phyloP scores from a whole-genome alignment of 805 yeast genomes.

The Candida sphagnicola region DNA sequence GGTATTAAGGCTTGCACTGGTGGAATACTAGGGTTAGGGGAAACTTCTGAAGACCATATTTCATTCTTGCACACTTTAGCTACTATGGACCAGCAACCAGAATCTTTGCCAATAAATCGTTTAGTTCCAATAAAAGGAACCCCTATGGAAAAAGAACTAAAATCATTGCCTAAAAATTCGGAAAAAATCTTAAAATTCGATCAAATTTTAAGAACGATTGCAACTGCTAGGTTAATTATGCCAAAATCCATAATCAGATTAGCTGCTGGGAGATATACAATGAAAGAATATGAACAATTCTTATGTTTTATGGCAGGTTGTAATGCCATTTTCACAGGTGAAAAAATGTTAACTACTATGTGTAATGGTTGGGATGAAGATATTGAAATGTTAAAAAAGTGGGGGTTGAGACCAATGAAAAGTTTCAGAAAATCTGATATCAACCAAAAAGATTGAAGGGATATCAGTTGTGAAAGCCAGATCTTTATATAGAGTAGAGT shows the following conservation, averaged over 20 bases:
- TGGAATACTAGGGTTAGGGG: slow-evolving; percentile 78
- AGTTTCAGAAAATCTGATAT: slow-evolving; percentile 26
- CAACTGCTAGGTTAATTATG: slow-evolving; percentile 74
- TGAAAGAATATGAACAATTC: slow-evolving; percentile 74
- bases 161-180: slow-evolving; percentile 27
- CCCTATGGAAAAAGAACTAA: slow-evolving; percentile 59
- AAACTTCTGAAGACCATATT: slow-evolving; percentile 65
- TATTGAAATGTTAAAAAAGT: slow-evolving; percentile 57
- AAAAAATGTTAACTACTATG: slow-evolving; percentile 76
- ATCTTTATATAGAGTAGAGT: too few relatives aligned
- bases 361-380: slow-evolving; percentile 86
- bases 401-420: slow-evolving; percentile 65
- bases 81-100: slow-evolving; percentile 71
- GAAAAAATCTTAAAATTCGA: slow-evolving; percentile 52
- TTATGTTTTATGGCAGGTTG: slow-evolving; percentile 75
- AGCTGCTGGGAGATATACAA: slow-evolving; percentile 79
- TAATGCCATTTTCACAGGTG: slow-evolving; percentile 79
- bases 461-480: too few relatives aligned
- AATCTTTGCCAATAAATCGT: slow-evolving; percentile 75
- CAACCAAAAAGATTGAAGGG: too few relatives aligned
- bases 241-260: slow-evolving; percentile 66
- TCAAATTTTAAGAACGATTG: slow-evolving; percentile 61
- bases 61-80: slow-evolving; percentile 64
- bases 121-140: slow-evolving; percentile 79
- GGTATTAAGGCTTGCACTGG: slow-evolving; percentile 75